Evolutionary conservation across 2,329 filamentous ascomycete species (phyloP).

Genomic region (Penicillium brasilianum): DNA sequence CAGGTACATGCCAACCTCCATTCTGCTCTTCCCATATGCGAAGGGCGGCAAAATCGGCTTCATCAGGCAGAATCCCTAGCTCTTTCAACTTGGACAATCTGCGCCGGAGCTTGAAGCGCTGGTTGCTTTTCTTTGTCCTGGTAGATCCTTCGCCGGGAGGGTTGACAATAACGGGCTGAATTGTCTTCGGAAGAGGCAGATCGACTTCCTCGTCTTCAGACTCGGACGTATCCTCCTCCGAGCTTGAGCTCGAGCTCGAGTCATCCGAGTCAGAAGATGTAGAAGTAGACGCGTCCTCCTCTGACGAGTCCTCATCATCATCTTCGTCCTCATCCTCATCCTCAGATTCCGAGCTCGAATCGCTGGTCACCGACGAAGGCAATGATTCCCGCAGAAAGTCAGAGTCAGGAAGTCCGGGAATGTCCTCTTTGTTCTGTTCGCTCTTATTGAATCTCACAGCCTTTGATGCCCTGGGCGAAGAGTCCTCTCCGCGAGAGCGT

Average conservation of each 20-base stretch:
- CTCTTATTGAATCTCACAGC: conserved; percentile 41
- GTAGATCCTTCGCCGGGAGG: conserved; percentile 57
- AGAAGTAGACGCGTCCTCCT: conserved; percentile 14
- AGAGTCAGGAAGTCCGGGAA: not conserved
- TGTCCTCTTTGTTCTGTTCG: conserved; percentile 20
- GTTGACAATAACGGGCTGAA: conserved; percentile 28
- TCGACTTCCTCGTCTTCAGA: conserved; percentile 37
- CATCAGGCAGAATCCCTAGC: conserved; percentile 56
- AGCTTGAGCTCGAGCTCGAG: conserved; percentile 16
- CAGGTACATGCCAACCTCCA: conserved; percentile 31
- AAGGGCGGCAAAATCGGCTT: conserved; percentile 59
- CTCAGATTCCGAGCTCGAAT: conserved; percentile 39
- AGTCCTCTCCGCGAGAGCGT: conserved; percentile 26
- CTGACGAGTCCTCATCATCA: conserved; percentile 12
- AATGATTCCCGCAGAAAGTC: conserved; percentile 6
- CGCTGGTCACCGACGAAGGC: conserved; percentile 21
- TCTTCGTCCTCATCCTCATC: conserved; percentile 1
- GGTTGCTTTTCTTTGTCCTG: conserved; percentile 61
- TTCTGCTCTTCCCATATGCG: conserved; percentile 41
- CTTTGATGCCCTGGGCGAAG: conserved; percentile 38
- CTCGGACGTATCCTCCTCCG: conserved; percentile 40
- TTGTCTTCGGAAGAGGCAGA: conserved; percentile 18
- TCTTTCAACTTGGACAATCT: conserved; percentile 59
- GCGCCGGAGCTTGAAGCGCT: conserved; percentile 56
- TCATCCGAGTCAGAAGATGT: conserved; percentile 24